A percentile compares a stretch with the other conserved stretches of the same genome.
Conservation (phyloP, 257 asterid species). For the Verbena officinalis region DNA sequence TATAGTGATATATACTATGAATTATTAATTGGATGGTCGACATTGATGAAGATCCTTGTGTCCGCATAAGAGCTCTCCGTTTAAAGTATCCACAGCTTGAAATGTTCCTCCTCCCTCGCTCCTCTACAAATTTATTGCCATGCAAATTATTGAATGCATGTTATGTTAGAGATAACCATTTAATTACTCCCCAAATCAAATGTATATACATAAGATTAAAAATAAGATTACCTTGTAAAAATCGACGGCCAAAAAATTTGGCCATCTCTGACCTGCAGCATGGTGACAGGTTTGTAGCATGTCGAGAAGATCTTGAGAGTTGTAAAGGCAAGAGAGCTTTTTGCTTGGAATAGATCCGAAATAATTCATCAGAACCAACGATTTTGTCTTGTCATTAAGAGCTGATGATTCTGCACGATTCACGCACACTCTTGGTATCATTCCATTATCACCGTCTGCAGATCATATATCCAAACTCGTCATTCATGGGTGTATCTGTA, state of each 20-base stretch:
- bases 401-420: constrained; percentile 62
- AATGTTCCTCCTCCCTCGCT: constrained; percentile 83
- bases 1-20: no score
- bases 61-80: constrained; percentile 63
- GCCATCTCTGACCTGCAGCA: constrained; percentile 68
- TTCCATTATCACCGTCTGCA: constrained; percentile 78
- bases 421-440: constrained; percentile 49
- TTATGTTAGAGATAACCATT: neutral
- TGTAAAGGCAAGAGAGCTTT: constrained; percentile 49
- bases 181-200: neutral
- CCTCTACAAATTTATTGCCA: no score
- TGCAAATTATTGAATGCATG: no score
- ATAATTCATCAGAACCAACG: constrained; percentile 61
- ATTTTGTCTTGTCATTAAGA: constrained; percentile 57
- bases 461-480: neutral
- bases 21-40: neutral
- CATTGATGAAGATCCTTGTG: constrained; percentile 60
- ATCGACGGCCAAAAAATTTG: constrained; percentile 78
- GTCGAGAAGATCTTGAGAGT: constrained; percentile 49
- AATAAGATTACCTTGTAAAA: constrained; percentile 54
- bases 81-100: constrained; percentile 57
- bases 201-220: no score
- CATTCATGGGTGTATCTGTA: no score
- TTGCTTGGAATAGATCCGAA: constrained; percentile 54
- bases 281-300: constrained; percentile 59